Conservation (phyloP, 345 rosid genomes). For the Clausena lansium region DNA sequence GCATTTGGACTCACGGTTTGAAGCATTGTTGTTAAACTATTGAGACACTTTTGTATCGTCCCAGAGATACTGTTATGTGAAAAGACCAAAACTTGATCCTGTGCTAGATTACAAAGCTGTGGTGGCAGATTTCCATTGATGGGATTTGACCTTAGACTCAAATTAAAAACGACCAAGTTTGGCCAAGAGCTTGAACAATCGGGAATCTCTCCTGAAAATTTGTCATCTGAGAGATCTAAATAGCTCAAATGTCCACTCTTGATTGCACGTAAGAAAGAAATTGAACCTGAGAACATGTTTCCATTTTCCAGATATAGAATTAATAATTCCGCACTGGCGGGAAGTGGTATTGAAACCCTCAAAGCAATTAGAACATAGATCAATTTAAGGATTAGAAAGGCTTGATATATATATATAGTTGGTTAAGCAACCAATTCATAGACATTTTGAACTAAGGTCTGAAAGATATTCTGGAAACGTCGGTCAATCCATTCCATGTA, state of each 20-base stretch:
- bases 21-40: constrained; percentile 3
- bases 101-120: background rate
- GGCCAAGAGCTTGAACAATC: constrained; percentile 17
- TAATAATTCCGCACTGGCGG: background rate
- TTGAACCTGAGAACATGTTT: background rate
- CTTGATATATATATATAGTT: background rate
- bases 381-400: background rate
- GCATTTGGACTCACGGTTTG: background rate
- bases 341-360: background rate
- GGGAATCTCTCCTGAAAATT: constrained; percentile 26
- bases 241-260: constrained; percentile 16
- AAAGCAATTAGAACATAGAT: background rate
- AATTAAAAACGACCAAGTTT: constrained; percentile 1
- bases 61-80: background rate
- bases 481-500: background rate
- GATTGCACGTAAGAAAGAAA: background rate
- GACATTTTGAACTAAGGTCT: no score
- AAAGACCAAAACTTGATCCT: constrained; percentile 1
- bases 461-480: background rate
- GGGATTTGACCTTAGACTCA: constrained; percentile 19
- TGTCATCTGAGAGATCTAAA: constrained; percentile 41
- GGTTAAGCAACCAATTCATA: background rate
- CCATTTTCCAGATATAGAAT: background rate
- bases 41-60: background rate
- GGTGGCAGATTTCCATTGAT: constrained; percentile 11